These are phyloP conservation scores for Rhodotorula mucilaginosa DNA, from an alignment of 1,284 basidiomycete species.

Conservation along the genomic window DNA sequence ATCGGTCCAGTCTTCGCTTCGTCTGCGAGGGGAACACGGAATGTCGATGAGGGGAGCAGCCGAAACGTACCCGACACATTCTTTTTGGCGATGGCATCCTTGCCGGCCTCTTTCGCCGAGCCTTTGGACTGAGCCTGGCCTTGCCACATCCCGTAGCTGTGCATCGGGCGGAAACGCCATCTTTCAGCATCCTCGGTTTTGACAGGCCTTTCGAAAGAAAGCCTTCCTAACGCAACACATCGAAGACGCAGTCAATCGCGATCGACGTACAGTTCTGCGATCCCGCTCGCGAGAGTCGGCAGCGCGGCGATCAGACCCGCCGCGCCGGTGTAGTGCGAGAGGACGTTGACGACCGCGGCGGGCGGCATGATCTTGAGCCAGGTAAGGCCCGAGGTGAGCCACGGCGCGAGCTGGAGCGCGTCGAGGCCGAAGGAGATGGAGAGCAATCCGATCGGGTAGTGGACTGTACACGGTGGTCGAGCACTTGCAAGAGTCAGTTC, in stretches of 20 bases:
- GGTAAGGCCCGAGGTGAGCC: conserved; percentile 25
- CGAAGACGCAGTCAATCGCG: no score
- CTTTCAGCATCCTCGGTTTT: no score
- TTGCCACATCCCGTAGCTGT: conserved; percentile 43
- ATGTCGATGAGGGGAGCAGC: no score
- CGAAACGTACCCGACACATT: conserved; percentile 34
- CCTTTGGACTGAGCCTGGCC: conserved; percentile 43
- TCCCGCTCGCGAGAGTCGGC: conserved; percentile 45
- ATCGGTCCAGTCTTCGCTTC: no score
- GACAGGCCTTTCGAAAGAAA: background rate
- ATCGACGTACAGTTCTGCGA: conserved; percentile 39
- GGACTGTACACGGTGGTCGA: no score
- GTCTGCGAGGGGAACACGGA: no score
- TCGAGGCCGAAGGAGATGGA: conserved; percentile 42
- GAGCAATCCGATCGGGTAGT: conserved; percentile 41
- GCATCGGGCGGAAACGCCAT: no score
- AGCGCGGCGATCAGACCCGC: conserved; percentile 44
- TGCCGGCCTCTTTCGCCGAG: conserved; percentile 32
- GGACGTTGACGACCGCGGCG: conserved; percentile 32
- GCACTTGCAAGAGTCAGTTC: no score
- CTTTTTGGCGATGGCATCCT: conserved; percentile 41
- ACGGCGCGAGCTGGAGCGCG: conserved; percentile 41
- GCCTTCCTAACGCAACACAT: rapidly evolving
- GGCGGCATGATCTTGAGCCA: conserved; percentile 41
- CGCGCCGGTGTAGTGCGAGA: conserved; percentile 45